phyloP scores from a whole-genome alignment of 2,329 filamentous ascomycete genomes.

The Pleomassaria siparia region DNA sequence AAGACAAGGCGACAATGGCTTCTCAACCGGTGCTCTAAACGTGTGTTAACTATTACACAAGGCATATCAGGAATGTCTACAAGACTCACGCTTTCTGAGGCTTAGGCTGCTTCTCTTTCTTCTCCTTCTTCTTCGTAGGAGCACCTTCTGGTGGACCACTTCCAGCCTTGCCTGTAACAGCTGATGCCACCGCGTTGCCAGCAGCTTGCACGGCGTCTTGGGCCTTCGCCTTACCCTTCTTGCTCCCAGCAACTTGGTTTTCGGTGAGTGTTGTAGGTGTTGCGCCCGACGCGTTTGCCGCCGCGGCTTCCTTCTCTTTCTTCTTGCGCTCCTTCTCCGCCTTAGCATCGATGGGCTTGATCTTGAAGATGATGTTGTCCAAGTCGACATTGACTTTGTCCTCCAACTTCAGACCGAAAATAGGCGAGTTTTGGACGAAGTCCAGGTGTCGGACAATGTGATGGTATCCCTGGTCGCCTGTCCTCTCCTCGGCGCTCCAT shows the following conservation, averaged over 20 bases:
- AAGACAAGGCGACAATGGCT: slow-evolving; percentile 77
- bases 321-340: slow-evolving; percentile 95
- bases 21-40: slow-evolving; percentile 59
- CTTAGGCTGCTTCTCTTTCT: slow-evolving; percentile 86
- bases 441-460: slow-evolving; percentile 90
- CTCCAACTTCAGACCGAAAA: slow-evolving; percentile 68
- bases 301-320: slow-evolving; percentile 79
- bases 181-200: slow-evolving; percentile 53
- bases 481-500: slow-evolving; percentile 85
- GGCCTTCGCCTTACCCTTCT: slow-evolving; percentile 48
- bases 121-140: slow-evolving; percentile 68
- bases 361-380: slow-evolving; percentile 80
- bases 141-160: slow-evolving; percentile 45
- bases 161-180: slow-evolving; percentile 46
- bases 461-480: slow-evolving; percentile 84
- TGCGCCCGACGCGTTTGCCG: slow-evolving; percentile 55
- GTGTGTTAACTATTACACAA: slow-evolving; percentile 39
- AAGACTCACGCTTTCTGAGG: slow-evolving; percentile 58
- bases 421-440: slow-evolving; percentile 86
- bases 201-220: slow-evolving; percentile 59
- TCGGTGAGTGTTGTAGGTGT: slow-evolving; percentile 42
- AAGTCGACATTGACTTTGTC: slow-evolving; percentile 80
- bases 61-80: too few relatives aligned
- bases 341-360: slow-evolving; percentile 86
- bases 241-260: slow-evolving; percentile 37